These are phyloP conservation scores for Tulasnella calospora DNA, from an alignment of 768 basidiomycete species.

Conservation along the genomic window DNA sequence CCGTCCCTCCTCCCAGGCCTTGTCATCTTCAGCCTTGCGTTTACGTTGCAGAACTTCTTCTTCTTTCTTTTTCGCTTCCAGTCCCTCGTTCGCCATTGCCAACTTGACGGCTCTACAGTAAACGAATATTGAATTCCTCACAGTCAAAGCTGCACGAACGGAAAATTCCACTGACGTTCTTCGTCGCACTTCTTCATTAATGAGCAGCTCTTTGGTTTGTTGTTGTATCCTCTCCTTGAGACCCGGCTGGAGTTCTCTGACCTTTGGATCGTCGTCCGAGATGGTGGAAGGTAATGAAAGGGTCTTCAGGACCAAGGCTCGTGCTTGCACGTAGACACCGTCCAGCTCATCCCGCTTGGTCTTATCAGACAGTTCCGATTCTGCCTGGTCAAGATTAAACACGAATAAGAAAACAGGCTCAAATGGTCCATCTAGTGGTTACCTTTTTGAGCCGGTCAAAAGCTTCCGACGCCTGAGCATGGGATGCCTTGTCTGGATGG, in stretches of 20 bases:
- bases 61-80: constrained; percentile 90
- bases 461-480: constrained; percentile 82
- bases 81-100: constrained; percentile 85
- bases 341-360: constrained; percentile 76
- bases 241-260: constrained; percentile 51
- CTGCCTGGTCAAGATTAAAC: constrained; percentile 53
- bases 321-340: constrained; percentile 71
- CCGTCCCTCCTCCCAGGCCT: constrained; percentile 78
- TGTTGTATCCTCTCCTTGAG: constrained; percentile 63
- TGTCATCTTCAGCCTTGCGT: constrained; percentile 84
- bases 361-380: constrained; percentile 74
- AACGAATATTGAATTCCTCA: not conserved
- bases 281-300: constrained; percentile 58
- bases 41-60: constrained; percentile 73
- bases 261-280: constrained; percentile 53
- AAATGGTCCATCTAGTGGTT: constrained; percentile 20
- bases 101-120: constrained; percentile 70
- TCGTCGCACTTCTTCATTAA: constrained; percentile 83
- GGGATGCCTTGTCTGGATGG: constrained; percentile 95
- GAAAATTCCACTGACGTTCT: constrained; percentile 57
- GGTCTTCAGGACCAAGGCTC: constrained; percentile 58
- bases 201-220: constrained; percentile 76
- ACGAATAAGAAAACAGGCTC: not conserved
- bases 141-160: not conserved
- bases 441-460: constrained; percentile 94